Percentiles rank a stretch among this genome's conserved stretches.
Evolutionary conservation across 2,329 filamentous ascomycete genomes (phyloP).

Genomic region (Knufia fluminis): DNA sequence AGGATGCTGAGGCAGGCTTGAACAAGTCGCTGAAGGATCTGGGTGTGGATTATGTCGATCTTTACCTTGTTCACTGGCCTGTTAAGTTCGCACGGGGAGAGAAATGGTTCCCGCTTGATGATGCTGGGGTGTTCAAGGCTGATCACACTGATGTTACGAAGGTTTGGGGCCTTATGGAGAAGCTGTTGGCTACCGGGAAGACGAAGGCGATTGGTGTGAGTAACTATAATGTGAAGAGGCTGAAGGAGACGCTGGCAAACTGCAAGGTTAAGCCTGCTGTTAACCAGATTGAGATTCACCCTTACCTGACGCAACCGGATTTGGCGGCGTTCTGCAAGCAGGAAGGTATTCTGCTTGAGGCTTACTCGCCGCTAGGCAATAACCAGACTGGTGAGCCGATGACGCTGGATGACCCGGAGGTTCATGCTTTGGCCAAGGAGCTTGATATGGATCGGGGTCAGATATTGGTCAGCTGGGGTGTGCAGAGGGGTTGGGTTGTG

Average conservation of each 20-base stretch:
- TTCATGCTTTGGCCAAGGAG: conserved; percentile 57
- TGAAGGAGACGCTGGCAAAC: conserved; percentile 39
- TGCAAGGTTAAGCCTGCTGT: conserved; percentile 38
- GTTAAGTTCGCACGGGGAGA: conserved; percentile 44
- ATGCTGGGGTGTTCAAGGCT: conserved; percentile 31
- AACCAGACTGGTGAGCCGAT: conserved; percentile 61
- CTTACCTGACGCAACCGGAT: conserved; percentile 42
- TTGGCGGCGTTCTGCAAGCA: conserved; percentile 45
- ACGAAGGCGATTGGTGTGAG: conserved; percentile 44
- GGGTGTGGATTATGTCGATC: conserved; percentile 44
- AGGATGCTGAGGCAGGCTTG: conserved; percentile 42
- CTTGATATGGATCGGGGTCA: conserved; percentile 49
- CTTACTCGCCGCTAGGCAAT: conserved; percentile 47
- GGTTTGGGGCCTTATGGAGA: conserved; percentile 44
- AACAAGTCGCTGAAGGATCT: conserved; percentile 43
- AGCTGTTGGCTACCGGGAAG: conserved; percentile 34
- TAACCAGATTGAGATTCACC: conserved; percentile 46
- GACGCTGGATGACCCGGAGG: conserved; percentile 52
- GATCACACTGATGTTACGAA: conserved; percentile 42
- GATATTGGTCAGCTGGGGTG: conserved; percentile 46
- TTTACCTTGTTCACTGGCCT: conserved; percentile 47
- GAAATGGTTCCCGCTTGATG: conserved; percentile 38
- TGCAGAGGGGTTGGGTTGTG: conserved; percentile 46
- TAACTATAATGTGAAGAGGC: conserved; percentile 42
- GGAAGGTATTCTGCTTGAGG: conserved; percentile 45